phyloP scores from a whole-genome alignment of 352 stramenopile genomes.

The Phytophthora cryptogea region DNA sequence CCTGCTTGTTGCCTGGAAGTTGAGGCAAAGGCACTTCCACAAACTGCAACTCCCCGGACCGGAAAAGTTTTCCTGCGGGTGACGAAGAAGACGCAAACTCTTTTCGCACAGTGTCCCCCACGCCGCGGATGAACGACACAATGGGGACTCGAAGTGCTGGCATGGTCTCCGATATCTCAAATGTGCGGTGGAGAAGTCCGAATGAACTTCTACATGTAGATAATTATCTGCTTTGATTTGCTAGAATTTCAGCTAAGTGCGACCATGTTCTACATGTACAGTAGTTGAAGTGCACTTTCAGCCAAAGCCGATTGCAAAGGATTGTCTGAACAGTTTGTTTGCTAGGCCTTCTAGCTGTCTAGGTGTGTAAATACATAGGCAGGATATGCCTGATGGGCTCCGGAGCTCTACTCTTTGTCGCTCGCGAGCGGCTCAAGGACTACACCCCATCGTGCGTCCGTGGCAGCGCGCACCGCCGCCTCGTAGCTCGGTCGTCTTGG shows the following conservation, averaged over 20 bases:
- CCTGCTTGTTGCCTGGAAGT: conserved; percentile 29
- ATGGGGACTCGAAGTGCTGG: conserved; percentile 19
- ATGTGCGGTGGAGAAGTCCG: neutral
- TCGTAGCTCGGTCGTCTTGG: conserved; percentile 30
- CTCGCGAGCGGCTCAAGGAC: conserved; percentile 32
- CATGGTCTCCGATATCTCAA: conserved; percentile 4
- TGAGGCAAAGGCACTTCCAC: conserved; percentile 24
- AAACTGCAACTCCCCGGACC: conserved; percentile 20
- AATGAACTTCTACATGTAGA: conserved; percentile 3
- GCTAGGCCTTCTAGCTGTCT: conserved; percentile 15
- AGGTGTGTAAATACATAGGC: conserved; percentile 35
- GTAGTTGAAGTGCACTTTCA: neutral
- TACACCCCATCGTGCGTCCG: conserved; percentile 32
- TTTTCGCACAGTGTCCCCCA: conserved; percentile 21
- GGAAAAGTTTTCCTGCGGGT: conserved; percentile 22
- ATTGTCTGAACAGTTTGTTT: conserved; percentile 14
- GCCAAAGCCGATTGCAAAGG: neutral
- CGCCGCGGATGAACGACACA: conserved; percentile 25
- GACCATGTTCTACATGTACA: neutral
- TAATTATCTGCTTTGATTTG: neutral
- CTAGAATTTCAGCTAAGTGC: neutral
- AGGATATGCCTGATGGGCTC: conserved; percentile 6
- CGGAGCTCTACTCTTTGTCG: conserved; percentile 28
- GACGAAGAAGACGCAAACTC: conserved; percentile 14
- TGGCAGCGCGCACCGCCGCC: conserved; percentile 28